These are phyloP conservation scores for Tetracladium marchalianum DNA, from an alignment of 495 filamentous ascomycete genomes.

Conservation along the genomic window DNA sequence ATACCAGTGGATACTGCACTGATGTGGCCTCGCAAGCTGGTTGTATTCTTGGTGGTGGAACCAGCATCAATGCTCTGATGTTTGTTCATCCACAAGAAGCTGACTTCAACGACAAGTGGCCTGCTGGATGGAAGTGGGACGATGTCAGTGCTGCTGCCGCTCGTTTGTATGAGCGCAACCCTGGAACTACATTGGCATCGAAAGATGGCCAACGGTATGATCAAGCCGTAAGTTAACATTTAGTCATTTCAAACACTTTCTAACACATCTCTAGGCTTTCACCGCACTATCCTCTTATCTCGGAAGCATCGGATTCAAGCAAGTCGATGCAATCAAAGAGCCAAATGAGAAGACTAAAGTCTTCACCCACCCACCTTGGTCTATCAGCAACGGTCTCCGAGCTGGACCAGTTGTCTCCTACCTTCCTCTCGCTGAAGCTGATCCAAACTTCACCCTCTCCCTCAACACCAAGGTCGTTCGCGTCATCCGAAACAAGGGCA, in stretches of 20 bases:
- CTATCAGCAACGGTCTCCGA: constrained; percentile 54
- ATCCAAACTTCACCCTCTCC: constrained; percentile 55
- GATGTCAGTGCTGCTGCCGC: constrained; percentile 47
- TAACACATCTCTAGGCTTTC: constrained; percentile 20
- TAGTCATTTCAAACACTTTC: no score
- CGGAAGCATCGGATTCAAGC: constrained; percentile 42
- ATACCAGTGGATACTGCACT: constrained; percentile 33
- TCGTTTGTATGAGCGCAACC: constrained; percentile 56
- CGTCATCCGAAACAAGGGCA: constrained; percentile 48
- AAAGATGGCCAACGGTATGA: constrained; percentile 56
- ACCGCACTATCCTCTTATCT: constrained; percentile 32
- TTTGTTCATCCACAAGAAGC: constrained; percentile 30
- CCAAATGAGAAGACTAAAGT: constrained; percentile 56
- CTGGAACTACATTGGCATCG: constrained; percentile 56
- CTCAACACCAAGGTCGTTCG: constrained; percentile 54
- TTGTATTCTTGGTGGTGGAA: constrained; percentile 69
- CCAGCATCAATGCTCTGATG: constrained; percentile 56
- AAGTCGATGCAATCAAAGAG: constrained; percentile 45
- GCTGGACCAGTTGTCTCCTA: constrained; percentile 65
- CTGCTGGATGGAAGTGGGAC: constrained; percentile 55
- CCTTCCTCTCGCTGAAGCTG: constrained; percentile 47
- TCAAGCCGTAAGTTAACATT: constrained; percentile 24
- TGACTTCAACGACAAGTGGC: constrained; percentile 69
- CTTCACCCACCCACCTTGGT: constrained; percentile 53
- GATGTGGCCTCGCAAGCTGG: constrained; percentile 63